Conservation (phyloP, 371 early-diverging fungal genomes). For the Mucor indicus region DNA sequence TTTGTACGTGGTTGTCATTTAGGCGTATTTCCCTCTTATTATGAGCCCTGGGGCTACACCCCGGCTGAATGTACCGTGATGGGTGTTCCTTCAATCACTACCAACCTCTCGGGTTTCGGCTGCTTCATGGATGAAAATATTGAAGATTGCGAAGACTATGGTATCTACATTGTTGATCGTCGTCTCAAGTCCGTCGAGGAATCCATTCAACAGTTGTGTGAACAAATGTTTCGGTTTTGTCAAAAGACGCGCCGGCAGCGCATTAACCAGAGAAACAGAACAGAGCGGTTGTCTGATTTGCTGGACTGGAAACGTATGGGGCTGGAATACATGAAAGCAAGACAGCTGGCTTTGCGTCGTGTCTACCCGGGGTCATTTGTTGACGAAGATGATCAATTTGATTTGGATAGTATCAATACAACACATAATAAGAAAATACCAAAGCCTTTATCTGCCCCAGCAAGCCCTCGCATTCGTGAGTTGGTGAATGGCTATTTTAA, state of each 20-base stretch:
- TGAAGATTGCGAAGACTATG: slow-evolving; percentile 91
- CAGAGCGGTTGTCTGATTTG: slow-evolving; percentile 90
- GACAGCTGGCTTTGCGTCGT: slow-evolving; percentile 88
- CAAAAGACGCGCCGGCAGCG: slow-evolving; percentile 94
- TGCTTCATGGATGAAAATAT: slow-evolving; percentile 97
- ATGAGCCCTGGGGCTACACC: slow-evolving; percentile 95
- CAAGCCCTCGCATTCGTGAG: slow-evolving; percentile 62
- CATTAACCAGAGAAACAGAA: slow-evolving; percentile 96
- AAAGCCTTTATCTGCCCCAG: slow-evolving; percentile 77
- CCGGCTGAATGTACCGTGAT: slow-evolving; percentile 98
- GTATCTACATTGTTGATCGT: slow-evolving; percentile 96
- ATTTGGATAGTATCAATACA: slow-evolving; percentile 1
- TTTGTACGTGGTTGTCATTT: slow-evolving; percentile 96
- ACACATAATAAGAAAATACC: slow-evolving; percentile 61
- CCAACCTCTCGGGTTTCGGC: slow-evolving; percentile 93
- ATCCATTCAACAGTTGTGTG: slow-evolving; percentile 85
- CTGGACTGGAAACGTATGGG: slow-evolving; percentile 98
- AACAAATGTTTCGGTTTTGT: slow-evolving; percentile 89
- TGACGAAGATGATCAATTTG: slow-evolving; percentile 56
- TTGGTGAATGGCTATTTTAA: slow-evolving; percentile 24
- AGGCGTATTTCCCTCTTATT: slow-evolving; percentile 95
- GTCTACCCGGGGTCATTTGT: slow-evolving; percentile 83
- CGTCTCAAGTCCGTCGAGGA: slow-evolving; percentile 92
- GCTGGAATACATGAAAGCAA: slow-evolving; percentile 93
- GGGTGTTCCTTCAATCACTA: slow-evolving; percentile 97